Base-by-base conservation (phyloP, 208 protist genomes). In the Wallacemonas collosoma region DNA sequence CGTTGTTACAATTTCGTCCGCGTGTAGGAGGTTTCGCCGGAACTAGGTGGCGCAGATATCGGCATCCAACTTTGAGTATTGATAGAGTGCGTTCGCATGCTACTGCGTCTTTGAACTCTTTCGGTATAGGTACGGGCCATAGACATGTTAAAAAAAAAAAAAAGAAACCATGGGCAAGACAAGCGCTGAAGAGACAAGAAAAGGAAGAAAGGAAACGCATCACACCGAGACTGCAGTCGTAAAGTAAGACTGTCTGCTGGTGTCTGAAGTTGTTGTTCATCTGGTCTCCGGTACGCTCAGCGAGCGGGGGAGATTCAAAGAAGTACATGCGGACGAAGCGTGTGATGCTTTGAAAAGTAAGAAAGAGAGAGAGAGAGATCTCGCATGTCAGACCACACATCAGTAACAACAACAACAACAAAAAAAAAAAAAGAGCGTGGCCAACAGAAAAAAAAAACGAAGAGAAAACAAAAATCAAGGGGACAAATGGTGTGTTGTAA, bases 151-250 rank as follows among this genome's bases (percentile, higher is more conserved):
- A 50, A 50, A 50, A 50, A 12, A 50, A 50, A 50, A 50, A 50
- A 6, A 51, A 68, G 41, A 41, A 56, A 12, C 12, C 39, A n/a
- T 48, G 45, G 26, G 1, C 1, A n/a, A n/a, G 38, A 36, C 26
- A 26, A 26, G 0, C 26, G 0, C 26, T 26, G 14, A 58, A 6
- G 45, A 26, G 11, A 71, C 8, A 35, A 6, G 50, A 60, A 17
- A 40, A 71, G n/a, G 57, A 60, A 71, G 45, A 71, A 47, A 57
- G 53, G 14, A 17, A 57, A 35, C 6, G 0, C 11, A 57, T 57
- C 15, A 57, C 8, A 1, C 17, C 5, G 53, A 57, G 53, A n/a
- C 53, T 5, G 45, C 45, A 50, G 45, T 50, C 45, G 45, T 50
- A 0, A 12, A 6, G 6, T 50, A 14, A 50, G 45, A 50, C 45